Evolutionary conservation across 768 basidiomycete genomes (phyloP), one percentile per base, ranked within the genome.

Genomic region (Vishniacozyma victoriae): DNA sequence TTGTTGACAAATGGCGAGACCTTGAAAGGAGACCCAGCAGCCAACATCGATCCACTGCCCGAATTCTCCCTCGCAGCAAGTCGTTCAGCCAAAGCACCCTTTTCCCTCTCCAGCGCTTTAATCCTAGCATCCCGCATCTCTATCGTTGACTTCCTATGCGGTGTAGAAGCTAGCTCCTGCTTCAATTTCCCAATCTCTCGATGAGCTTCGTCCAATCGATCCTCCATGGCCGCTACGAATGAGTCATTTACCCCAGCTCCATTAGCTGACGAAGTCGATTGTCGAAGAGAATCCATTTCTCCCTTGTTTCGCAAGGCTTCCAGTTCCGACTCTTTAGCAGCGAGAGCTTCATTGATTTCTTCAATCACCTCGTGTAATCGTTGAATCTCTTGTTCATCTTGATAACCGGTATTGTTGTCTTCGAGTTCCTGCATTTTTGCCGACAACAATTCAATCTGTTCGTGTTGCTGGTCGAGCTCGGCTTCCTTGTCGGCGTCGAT

Each of bases 181-280:
- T 66, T 61, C 27, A 69, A 52, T 18, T 59, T 49, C 4, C 64
- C 63, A 40, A 67, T 62, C 38, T 67, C 64, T 24, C 54, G 47
- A 31, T 63, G 60, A 5, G 65, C 68, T 31, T 62, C 60, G 36
- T 64, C 62, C 11, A 70, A 54, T 2, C 62, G 33, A 31, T 59
- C 55, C 40, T 69, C 57, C 37, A 69, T 33, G 5, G 55, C 62
- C n/a, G 46, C 40, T 1, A 63, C 33, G 14, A 55, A 52, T n/a
- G n/a, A n/a, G n/a, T n/a, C n/a, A n/a, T n/a, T n/a, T n/a, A n/a
- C n/a, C n/a, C n/a, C n/a, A n/a, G n/a, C n/a, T n/a, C n/a, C n/a
- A 36, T 29, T 23, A 29, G 35, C 33, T 35, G 46, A 25, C 2
- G 46, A 37, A 16, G 26, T 44, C 27, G 49, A 54, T 39, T 37